Base-by-base conservation (phyloP, 75 land plant genomes). In the Selaginella moellendorffii region DNA sequence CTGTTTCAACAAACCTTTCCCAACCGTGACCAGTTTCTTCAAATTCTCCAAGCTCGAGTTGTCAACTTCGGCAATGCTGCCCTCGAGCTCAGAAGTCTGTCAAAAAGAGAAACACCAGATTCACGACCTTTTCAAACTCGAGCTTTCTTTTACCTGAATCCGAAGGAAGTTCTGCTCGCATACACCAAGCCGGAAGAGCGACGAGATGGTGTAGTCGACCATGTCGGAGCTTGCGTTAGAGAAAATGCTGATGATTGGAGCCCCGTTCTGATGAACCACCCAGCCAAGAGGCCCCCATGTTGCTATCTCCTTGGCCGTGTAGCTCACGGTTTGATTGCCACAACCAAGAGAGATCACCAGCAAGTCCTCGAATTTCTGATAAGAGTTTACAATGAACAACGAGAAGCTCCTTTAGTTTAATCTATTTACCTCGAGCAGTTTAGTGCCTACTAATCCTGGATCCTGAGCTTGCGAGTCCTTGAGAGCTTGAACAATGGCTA, bases 211-310 rank as follows among this genome's bases (percentile, higher is more conserved):
- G 24, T 21, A 9, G 19, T 56, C 59, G n/a, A 56, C 21, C 59
- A 56, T 56, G n/a, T 56, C 59, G 9, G 59, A 56, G 59, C 59
- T 56, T 9, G 59, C 59, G n/a, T 56, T 21, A 5, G n/a, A 2
- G 9, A 56, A n/a, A 5, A 56, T 56, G 24, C n/a, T 56, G 2
- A 56, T 56, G 59, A 56, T 56, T 9, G 59, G 59, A 56, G 59
- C 25, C 21, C 59, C 59, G n/a, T 56, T 8, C 19, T 5, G 8
- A 19, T 56, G 59, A 19, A 9, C 21, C 5, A 56, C 21, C 59
- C 59, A 56, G 5, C 59, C 21, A 19, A 56, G 21, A 8, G 8
- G 2, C 9, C 59, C 59, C 59, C 59, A 56, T 21, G 5, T 19
- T 8, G 21, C 8, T 2, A 56, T 19, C n/a, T 21, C 59, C 24